Conservation (phyloP, 2,329 filamentous ascomycete genomes). For the Claviceps africana region DNA sequence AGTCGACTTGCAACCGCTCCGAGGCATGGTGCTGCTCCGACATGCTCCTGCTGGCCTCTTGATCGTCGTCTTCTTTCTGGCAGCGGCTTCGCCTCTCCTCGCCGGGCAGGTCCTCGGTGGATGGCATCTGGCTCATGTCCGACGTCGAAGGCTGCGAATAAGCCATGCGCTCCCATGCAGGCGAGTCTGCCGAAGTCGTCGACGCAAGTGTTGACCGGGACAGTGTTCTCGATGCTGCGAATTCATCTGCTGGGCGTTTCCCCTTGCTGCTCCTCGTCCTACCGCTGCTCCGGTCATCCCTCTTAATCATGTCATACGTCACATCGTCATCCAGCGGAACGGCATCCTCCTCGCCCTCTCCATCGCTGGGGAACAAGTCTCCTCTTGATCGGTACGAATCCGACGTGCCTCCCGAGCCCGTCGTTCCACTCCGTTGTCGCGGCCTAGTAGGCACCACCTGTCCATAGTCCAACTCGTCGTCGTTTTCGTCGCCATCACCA, state of each 20-base stretch:
- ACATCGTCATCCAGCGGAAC: conserved; percentile 90
- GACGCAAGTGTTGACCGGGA: conserved; percentile 47
- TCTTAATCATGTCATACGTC: conserved; percentile 63
- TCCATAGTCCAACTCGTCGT: conserved; percentile 17
- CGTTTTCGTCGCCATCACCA: conserved; percentile 13
- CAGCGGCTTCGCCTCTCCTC: conserved; percentile 38
- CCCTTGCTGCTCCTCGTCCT: conserved; percentile 44
- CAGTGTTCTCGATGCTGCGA: conserved; percentile 32
- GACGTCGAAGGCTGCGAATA: conserved; percentile 20
- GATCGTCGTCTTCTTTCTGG: conserved; percentile 36
- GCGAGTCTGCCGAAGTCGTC: conserved; percentile 21
- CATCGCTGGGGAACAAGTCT: conserved; percentile 81
- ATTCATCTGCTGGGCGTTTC: conserved; percentile 30
- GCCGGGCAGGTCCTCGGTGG: conserved; percentile 35
- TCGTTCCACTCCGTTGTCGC: conserved; percentile 59
- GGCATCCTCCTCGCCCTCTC: conserved; percentile 77
- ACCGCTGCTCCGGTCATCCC: conserved; percentile 57
- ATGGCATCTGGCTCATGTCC: conserved; percentile 26
- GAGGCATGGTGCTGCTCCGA: conserved; percentile 38
- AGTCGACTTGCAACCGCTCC: conserved; percentile 29
- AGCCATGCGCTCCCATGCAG: conserved; percentile 12
- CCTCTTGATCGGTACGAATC: conserved; percentile 79
- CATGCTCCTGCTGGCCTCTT: conserved; percentile 36
- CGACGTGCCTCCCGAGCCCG: conserved; percentile 64
- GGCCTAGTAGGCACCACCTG: conserved; percentile 15